phyloP scores from a whole-genome alignment of 108 stramenopile genomes.

The Aurantiochytrium sp. region DNA sequence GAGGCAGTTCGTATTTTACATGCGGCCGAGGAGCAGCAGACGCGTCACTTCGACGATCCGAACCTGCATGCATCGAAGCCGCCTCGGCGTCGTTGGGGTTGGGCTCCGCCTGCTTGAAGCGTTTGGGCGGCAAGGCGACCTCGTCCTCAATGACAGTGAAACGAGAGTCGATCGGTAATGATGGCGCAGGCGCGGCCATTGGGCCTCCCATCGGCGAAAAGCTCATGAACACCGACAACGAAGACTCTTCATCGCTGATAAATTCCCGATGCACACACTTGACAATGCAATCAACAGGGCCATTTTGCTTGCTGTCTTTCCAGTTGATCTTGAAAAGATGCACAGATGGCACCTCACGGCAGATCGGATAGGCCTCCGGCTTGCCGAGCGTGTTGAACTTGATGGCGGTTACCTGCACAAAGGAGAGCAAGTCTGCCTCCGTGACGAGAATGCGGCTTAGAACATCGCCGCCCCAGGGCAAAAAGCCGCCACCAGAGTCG shows the following conservation, averaged over 20 bases:
- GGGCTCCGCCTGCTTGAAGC: neutral
- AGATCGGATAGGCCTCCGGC: neutral
- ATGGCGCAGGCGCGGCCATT: neutral
- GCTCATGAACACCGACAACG: neutral
- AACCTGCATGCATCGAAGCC: neutral
- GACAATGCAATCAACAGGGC: neutral
- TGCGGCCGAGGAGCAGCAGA: neutral
- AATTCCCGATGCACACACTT: neutral
- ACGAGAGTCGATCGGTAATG: neutral
- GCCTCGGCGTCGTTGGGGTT: neutral
- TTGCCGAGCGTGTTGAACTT: neutral
- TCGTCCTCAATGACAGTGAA: conserved; percentile 5
- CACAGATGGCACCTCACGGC: neutral
- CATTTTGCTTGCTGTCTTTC: neutral
- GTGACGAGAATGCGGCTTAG: neutral
- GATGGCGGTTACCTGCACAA: neutral
- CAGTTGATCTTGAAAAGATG: neutral
- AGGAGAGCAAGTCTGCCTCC: neutral
- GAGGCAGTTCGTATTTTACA: neutral
- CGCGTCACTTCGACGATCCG: neutral
- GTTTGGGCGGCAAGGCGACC: neutral
- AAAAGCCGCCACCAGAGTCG: neutral
- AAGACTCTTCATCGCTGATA: neutral
- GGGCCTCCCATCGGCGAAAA: neutral
- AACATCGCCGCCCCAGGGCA: neutral